phyloP scores from a whole-genome alignment of 768 basidiomycete genomes.

The Botryobasidium botryosum region DNA sequence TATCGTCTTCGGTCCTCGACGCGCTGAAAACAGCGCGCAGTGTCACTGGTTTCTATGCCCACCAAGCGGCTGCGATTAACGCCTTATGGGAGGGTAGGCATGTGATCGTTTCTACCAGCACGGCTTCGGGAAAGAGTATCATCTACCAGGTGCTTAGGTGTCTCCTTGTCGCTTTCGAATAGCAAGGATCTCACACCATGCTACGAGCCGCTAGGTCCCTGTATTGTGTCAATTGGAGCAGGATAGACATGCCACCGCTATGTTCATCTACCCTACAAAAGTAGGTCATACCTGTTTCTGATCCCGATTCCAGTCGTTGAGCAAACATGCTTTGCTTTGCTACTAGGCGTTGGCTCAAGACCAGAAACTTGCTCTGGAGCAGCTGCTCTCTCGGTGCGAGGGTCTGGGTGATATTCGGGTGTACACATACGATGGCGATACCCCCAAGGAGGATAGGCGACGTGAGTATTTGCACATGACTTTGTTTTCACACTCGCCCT shows the following conservation, averaged over 20 bases:
- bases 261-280: conserved; percentile 85
- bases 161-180: neutral
- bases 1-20: conserved; percentile 37
- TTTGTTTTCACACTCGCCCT: neutral
- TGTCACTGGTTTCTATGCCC: conserved; percentile 46
- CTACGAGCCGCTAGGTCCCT: conserved; percentile 47
- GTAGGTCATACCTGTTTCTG: conserved; percentile 19
- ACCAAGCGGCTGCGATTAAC: conserved; percentile 58
- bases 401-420: conserved; percentile 47
- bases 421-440: conserved; percentile 80
- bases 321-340: neutral
- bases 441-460: conserved; percentile 46
- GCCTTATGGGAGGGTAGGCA: conserved; percentile 39
- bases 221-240: conserved; percentile 47
- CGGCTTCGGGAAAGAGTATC: conserved; percentile 77
- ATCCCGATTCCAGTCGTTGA: too few relatives aligned
- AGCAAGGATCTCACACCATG: neutral
- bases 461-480: conserved; percentile 23
- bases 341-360: conserved; percentile 75
- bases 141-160: conserved; percentile 74
- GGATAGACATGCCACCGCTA: conserved; percentile 43
- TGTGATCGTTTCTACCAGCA: conserved; percentile 80
- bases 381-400: conserved; percentile 40
- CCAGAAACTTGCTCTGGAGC: conserved; percentile 53
- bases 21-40: conserved; percentile 42